Conservation (phyloP, 352 stramenopile genomes). For the Globisporangium lucens region DNA sequence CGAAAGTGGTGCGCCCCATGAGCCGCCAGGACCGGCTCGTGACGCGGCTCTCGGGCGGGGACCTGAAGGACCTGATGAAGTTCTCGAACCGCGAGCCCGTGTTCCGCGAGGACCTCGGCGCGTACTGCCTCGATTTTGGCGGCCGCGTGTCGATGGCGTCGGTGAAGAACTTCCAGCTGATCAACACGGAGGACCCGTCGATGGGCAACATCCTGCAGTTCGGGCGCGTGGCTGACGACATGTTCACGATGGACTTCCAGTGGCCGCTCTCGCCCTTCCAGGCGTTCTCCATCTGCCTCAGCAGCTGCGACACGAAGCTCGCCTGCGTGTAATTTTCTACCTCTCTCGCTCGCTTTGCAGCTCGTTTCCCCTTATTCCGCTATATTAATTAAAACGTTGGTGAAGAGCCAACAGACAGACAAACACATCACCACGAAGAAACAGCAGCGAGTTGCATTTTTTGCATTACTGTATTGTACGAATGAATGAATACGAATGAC, state of each 20-base stretch:
- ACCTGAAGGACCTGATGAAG: constrained; percentile 84
- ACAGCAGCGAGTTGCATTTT: background rate
- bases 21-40: constrained; percentile 82
- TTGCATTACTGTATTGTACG: background rate
- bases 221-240: constrained; percentile 85
- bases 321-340: constrained; percentile 61
- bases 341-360: background rate
- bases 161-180: constrained; percentile 87
- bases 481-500: background rate
- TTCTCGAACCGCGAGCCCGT: constrained; percentile 86
- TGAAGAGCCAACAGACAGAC: background rate
- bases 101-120: constrained; percentile 81
- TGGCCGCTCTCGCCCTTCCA: constrained; percentile 87
- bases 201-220: constrained; percentile 90
- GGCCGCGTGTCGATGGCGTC: constrained; percentile 10
- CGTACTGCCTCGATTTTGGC: constrained; percentile 50
- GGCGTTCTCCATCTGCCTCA: constrained; percentile 87
- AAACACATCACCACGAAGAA: background rate
- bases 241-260: constrained; percentile 91
- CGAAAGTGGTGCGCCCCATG: constrained; percentile 83
- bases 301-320: constrained; percentile 87
- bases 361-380: background rate
- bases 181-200: constrained; percentile 75
- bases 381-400: constrained; percentile 6
- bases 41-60: constrained; percentile 57